A percentile compares a stretch with the other conserved stretches of the same genome.
Evolutionary conservation across 257 asterid genomes (phyloP).

Genomic region (Gentiana dahurica): DNA sequence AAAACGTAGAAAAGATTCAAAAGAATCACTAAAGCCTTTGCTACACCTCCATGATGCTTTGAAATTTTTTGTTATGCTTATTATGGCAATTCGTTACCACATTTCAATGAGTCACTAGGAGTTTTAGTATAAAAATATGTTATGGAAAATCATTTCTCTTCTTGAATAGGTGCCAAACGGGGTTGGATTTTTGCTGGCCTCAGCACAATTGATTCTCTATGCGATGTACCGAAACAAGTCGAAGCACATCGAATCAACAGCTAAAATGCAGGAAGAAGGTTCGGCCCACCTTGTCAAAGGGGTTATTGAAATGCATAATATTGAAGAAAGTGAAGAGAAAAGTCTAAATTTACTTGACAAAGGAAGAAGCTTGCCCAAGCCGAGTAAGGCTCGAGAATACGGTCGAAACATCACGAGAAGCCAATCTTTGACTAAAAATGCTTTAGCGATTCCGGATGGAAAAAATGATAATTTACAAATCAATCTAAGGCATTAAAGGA

Average conservation of each 20-base stretch:
- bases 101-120: no score
- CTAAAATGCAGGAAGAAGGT: slow-evolving; percentile 19
- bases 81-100: no score
- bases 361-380: slow-evolving; percentile 37
- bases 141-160: background rate
- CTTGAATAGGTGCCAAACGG: slow-evolving; percentile 53
- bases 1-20: no score
- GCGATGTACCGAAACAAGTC: slow-evolving; percentile 24
- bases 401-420: slow-evolving; percentile 25
- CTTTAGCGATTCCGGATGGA: slow-evolving; percentile 6
- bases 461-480: slow-evolving; percentile 1
- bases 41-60: no score
- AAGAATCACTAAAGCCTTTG: no score
- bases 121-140: no score
- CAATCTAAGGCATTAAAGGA: slow-evolving; percentile 4
- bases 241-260: slow-evolving; percentile 4
- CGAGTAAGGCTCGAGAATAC: slow-evolving; percentile 22
- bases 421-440: slow-evolving; percentile 24
- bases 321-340: slow-evolving; percentile 8
- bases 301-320: slow-evolving; percentile 19
- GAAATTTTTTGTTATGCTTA: no score
- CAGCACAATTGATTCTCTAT: slow-evolving; percentile 40
- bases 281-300: slow-evolving; percentile 24
- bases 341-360: slow-evolving; percentile 15
- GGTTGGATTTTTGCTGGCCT: slow-evolving; percentile 44